Evolutionary conservation across 2,329 filamentous ascomycete species (phyloP).

Genomic region (Verticillium albo-atrum): DNA sequence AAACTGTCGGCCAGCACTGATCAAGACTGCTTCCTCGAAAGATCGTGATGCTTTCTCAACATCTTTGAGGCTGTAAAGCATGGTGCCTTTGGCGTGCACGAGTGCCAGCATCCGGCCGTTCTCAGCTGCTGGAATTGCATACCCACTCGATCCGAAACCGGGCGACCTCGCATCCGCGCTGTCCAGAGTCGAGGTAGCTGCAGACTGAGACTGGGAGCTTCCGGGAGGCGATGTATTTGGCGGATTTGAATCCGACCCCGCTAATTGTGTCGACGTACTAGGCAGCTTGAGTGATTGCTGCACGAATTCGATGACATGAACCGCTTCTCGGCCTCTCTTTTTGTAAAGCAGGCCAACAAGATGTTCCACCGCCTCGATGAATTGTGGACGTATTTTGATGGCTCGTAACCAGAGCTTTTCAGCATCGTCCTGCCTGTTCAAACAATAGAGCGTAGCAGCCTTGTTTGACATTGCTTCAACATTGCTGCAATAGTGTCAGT

Average conservation of each 20-base stretch:
- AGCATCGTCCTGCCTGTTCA: conserved; percentile 78
- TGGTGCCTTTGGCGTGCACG: conserved; percentile 96
- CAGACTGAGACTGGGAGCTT: conserved; percentile 12
- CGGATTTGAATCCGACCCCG: neutral
- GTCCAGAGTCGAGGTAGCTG: neutral
- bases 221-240: neutral
- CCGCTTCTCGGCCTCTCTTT: conserved; percentile 77
- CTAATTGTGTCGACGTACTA: neutral
- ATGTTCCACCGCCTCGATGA: conserved; percentile 94
- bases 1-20: conserved; percentile 70
- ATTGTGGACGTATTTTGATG: conserved; percentile 77
- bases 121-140: conserved; percentile 76
- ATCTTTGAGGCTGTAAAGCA: conserved; percentile 87
- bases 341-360: conserved; percentile 84
- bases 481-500: conserved; percentile 48
- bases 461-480: conserved; percentile 93
- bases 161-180: neutral
- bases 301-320: conserved; percentile 81
- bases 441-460: conserved; percentile 80
- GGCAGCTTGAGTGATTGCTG: conserved; percentile 59
- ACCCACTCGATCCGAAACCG: conserved; percentile 63
- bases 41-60: conserved; percentile 76
- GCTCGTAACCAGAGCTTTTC: conserved; percentile 81
- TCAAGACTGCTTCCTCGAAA: conserved; percentile 91
- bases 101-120: conserved; percentile 92